These are phyloP conservation scores for Globisporangium camurandrum DNA, from an alignment of 352 stramenopile species.

Conservation along the genomic window DNA sequence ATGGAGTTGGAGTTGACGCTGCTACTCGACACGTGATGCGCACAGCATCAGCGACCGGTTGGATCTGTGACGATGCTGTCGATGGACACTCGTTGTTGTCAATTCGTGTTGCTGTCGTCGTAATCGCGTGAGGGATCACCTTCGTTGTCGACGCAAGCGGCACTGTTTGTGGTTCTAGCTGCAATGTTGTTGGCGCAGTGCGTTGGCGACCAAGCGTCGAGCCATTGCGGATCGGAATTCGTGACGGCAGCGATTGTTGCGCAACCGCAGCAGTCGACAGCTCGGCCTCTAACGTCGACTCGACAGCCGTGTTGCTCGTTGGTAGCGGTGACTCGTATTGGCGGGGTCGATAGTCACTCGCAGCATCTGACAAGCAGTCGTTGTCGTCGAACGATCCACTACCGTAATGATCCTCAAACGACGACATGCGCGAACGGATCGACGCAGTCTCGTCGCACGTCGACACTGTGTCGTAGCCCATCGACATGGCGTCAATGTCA, in stretches of 20 bases:
- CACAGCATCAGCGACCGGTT: too few relatives aligned
- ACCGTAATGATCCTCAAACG: slow-evolving; percentile 8
- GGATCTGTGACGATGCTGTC: too few relatives aligned
- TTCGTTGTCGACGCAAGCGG: not conserved
- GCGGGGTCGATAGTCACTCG: not conserved
- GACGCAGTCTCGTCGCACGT: slow-evolving; percentile 14
- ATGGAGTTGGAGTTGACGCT: too few relatives aligned
- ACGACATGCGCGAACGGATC: slow-evolving; percentile 13
- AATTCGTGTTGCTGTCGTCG: too few relatives aligned
- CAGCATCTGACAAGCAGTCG: too few relatives aligned
- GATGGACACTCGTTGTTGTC: too few relatives aligned
- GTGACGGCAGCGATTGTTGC: not conserved
- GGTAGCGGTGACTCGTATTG: not conserved
- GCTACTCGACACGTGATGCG: too few relatives aligned
- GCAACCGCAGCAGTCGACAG: too few relatives aligned
- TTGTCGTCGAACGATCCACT: slow-evolving; percentile 13
- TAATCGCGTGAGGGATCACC: too few relatives aligned
- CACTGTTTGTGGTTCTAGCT: not conserved
- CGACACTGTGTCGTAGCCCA: slow-evolving; percentile 2
- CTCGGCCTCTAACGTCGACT: too few relatives aligned
- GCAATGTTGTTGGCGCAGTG: not conserved
- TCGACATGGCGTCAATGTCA: not conserved
- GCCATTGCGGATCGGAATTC: slow-evolving; percentile 2
- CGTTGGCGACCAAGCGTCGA: slow-evolving; percentile 4
- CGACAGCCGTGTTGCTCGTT: too few relatives aligned